These are phyloP conservation scores for Sarocladiaceae sp. DNA, from an alignment of 2,329 filamentous ascomycete genomes.

Conservation along the genomic window DNA sequence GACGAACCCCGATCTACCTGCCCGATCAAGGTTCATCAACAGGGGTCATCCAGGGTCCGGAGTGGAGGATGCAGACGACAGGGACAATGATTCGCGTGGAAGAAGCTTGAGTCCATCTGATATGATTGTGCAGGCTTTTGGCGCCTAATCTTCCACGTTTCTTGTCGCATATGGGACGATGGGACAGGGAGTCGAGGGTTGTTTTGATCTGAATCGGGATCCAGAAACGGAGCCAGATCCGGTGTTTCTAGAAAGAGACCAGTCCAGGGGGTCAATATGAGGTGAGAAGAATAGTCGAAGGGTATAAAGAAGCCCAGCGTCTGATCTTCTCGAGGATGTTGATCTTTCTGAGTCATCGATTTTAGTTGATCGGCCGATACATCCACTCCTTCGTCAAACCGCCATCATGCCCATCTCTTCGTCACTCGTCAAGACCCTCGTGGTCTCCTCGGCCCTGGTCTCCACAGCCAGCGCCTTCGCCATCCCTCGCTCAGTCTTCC, in stretches of 20 bases:
- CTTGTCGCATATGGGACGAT: no score
- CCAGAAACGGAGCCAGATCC: no score
- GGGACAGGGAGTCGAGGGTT: no score
- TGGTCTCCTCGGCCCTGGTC: background rate
- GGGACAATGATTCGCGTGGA: no score
- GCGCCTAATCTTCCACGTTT: no score
- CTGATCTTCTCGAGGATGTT: no score
- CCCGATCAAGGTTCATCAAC: background rate
- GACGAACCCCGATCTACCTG: background rate
- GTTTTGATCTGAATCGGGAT: no score
- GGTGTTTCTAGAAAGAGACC: background rate
- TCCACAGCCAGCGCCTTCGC: background rate
- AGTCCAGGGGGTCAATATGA: background rate
- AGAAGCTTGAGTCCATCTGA: no score
- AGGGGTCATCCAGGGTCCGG: background rate
- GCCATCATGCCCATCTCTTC: background rate
- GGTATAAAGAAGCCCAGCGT: no score
- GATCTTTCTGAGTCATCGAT: background rate
- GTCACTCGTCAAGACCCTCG: background rate
- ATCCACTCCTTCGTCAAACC: no score
- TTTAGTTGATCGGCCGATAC: no score
- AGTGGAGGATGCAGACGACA: background rate
- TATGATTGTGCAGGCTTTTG: no score
- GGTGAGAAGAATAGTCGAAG: background rate
- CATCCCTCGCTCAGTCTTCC: background rate